Evolutionary conservation across 192 early-diverging fungal genomes (phyloP).

Genomic region (Oehlia diaphana): DNA sequence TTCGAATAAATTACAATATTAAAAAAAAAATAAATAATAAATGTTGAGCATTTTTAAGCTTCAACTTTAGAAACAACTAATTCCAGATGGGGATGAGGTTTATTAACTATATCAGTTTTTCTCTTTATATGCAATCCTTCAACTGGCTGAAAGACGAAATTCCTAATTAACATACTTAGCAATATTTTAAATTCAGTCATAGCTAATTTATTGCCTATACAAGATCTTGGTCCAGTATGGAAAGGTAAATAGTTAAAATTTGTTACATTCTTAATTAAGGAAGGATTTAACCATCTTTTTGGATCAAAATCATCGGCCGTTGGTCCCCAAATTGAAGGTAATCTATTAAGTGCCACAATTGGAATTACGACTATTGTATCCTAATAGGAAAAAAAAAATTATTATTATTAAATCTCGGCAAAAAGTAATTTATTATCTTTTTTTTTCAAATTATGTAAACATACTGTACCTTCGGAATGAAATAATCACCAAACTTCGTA

Average conservation of each 20-base stretch:
- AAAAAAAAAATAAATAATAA: too few species aligned
- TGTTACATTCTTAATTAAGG: conserved; percentile 30
- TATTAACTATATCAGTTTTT: too few species aligned
- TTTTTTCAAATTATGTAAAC: not conserved
- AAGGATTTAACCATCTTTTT: conserved; percentile 51
- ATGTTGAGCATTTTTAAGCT: too few species aligned
- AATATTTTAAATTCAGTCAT: conserved; percentile 57
- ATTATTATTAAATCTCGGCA: not conserved
- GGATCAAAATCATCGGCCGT: conserved; percentile 50
- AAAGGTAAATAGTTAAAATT: conserved; percentile 46
- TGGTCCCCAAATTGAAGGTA: too few species aligned
- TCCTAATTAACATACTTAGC: conserved; percentile 17
- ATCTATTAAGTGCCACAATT: too few species aligned
- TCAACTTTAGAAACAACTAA: too few species aligned
- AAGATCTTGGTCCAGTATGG: conserved; percentile 50
- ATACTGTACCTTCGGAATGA: conserved; percentile 54
- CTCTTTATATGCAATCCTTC: too few species aligned
- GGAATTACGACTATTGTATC: too few species aligned
- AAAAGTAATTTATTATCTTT: too few species aligned
- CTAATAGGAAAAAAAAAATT: not conserved
- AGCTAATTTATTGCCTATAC: conserved; percentile 59
- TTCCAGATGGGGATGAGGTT: too few species aligned
- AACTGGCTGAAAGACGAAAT: not conserved
- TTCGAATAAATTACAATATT: too few species aligned
- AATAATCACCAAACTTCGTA: conserved; percentile 39